phyloP scores from a whole-genome alignment of 225 moss, liverwort and hornwort species.

The Climacium dendroides region DNA sequence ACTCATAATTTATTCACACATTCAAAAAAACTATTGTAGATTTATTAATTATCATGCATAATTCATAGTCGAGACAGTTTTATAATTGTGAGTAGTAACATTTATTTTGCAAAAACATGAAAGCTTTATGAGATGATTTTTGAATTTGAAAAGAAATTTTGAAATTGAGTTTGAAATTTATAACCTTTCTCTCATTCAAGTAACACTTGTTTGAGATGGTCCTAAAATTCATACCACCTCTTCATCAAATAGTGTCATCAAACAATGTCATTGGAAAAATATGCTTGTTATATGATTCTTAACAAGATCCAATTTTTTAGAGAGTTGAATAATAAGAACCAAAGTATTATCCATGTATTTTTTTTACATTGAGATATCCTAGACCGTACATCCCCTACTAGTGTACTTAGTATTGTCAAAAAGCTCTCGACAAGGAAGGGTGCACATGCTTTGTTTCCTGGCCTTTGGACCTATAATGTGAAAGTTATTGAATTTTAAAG shows the following conservation, averaged over 20 bases:
- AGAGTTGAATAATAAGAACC: neutral
- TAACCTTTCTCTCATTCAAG: neutral
- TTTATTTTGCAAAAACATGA: neutral
- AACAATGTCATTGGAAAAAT: fast-evolving
- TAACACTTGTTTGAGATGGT: neutral
- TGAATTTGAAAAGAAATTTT: neutral
- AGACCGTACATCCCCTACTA: too few relatives aligned
- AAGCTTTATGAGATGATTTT: neutral
- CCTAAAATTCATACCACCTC: neutral
- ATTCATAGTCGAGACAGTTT: neutral
- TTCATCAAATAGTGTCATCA: too few relatives aligned
- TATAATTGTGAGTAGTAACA: neutral
- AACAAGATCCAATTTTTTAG: neutral
- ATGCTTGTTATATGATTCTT: neutral
- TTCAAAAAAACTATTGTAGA: neutral
- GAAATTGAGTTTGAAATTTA: neutral
- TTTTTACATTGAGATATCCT: too few relatives aligned
- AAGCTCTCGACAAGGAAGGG: too few relatives aligned
- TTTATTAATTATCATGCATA: fast-evolving
- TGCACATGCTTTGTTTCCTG: too few relatives aligned
- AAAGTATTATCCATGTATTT: too few relatives aligned
- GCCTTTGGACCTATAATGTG: too few relatives aligned
- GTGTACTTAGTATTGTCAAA: too few relatives aligned
- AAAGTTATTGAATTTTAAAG: too few relatives aligned
- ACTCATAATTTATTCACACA: neutral